Evolutionary conservation across 2,329 filamentous ascomycete genomes (phyloP).

Genomic region (Colletotrichum caudatum): DNA sequence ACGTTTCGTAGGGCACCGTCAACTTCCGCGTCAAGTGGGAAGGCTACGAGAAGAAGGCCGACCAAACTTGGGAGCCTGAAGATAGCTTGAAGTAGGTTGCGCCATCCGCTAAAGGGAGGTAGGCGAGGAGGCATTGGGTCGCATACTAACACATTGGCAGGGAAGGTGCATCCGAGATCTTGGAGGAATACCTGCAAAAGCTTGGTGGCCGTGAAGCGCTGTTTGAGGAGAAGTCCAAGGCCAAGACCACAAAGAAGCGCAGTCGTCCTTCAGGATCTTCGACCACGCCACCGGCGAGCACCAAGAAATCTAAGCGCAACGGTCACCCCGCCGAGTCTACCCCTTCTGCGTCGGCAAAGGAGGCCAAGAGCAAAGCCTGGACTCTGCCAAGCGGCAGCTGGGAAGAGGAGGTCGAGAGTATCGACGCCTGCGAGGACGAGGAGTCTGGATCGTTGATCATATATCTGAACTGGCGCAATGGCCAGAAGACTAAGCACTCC

Average conservation of each 20-base stretch:
- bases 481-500: slow-evolving; percentile 79
- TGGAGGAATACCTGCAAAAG: slow-evolving; percentile 72
- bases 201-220: slow-evolving; percentile 74
- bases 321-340: slow-evolving; percentile 63
- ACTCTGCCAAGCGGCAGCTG: slow-evolving; percentile 79
- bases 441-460: slow-evolving; percentile 70
- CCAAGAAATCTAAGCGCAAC: slow-evolving; percentile 62
- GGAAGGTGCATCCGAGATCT: slow-evolving; percentile 68
- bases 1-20: slow-evolving; percentile 57
- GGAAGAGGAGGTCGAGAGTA: slow-evolving; percentile 78
- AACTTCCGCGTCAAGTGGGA: slow-evolving; percentile 85
- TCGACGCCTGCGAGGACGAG: slow-evolving; percentile 80
- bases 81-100: slow-evolving; percentile 71
- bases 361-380: slow-evolving; percentile 61
- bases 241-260: slow-evolving; percentile 68
- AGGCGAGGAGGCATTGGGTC: background rate
- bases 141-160: slow-evolving; percentile 49
- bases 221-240: slow-evolving; percentile 63
- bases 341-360: slow-evolving; percentile 59
- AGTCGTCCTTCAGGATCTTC: slow-evolving; percentile 58
- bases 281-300: slow-evolving; percentile 51
- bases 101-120: background rate
- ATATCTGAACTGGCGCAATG: slow-evolving; percentile 80
- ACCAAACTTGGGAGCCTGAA: slow-evolving; percentile 84
- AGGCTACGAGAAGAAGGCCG: slow-evolving; percentile 76